Base-by-base conservation (phyloP, 2,329 filamentous ascomycete species). In the Xylaria sp. region DNA sequence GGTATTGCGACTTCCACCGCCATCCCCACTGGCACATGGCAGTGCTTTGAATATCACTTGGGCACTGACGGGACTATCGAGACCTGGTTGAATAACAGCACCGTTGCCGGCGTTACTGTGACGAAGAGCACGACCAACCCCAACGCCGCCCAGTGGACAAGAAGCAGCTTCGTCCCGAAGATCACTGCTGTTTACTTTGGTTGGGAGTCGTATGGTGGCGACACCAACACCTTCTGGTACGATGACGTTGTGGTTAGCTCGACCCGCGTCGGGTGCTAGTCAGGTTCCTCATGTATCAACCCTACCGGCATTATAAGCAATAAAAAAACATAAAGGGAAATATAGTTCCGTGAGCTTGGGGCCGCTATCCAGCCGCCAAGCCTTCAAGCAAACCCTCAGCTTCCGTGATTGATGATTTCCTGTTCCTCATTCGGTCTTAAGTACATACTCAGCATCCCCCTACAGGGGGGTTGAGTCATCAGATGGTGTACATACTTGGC, bases 11-110 rank as follows among this genome's bases (percentile, higher is more conserved):
- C 86, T 0, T 89, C 87, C 2, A 79, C 77, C 1, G 79, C 83
- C 2, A 83, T 90, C 37, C 82, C 86, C 0, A 81, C 86, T 1
- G 82, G 82, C 66, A 65, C 69, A 2, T 90, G 87, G 85, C 80
- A 87, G 72, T 90, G 88, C 78, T 86, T 90, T 67, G 88, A 90
- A 75, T 90, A 89, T 78, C 86, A 89, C 71, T 65, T 90, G 27
- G 86, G 86, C 29, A 77, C 85, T 12, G 86, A 90, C 71, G 88
- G 87, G 42, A 86, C 81, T 10, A 81, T 90, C 60, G 86, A 89
- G 81, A 90, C 88, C 1, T 90, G 88, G 88, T 74, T 90, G 70
- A 85, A 89, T 77, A 82, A 81, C 68, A 79, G 78, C 16, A 81
- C 82, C 9, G 81, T 90, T 64, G 78, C 81, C 0, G 88, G 86